A percentile compares a stretch with the other conserved stretches of the same genome.
Evolutionary conservation across 2,329 filamentous ascomycete genomes (phyloP).

Genomic region (Fusarium algeriense): DNA sequence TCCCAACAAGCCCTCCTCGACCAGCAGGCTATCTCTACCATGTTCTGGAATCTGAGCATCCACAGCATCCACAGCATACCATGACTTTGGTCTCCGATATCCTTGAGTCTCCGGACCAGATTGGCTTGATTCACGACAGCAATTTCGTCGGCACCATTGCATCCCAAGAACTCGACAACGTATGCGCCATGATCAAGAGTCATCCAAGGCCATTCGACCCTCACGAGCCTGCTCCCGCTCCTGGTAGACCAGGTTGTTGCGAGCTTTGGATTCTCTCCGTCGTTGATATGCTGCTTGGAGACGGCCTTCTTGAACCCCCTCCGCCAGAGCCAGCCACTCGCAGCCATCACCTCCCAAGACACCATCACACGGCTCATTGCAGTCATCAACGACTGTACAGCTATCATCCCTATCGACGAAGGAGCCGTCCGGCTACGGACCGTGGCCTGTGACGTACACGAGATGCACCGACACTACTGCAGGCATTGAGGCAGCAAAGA

Average conservation of each 20-base stretch:
- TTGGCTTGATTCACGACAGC: conserved; percentile 26
- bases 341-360: conserved; percentile 28
- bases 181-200: conserved; percentile 28
- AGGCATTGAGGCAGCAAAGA: background rate
- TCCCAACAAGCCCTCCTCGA: conserved; percentile 23
- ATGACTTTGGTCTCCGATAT: conserved; percentile 23
- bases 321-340: background rate
- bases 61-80: background rate
- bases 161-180: conserved; percentile 27
- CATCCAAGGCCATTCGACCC: conserved; percentile 6
- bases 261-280: conserved; percentile 27
- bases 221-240: background rate
- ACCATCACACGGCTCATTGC: conserved; percentile 40
- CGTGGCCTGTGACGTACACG: background rate
- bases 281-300: conserved; percentile 20
- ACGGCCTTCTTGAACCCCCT: conserved; percentile 32
- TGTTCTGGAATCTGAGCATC: background rate
- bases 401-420: conserved; percentile 40
- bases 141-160: conserved; percentile 40
- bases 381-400: conserved; percentile 40
- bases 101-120: conserved; percentile 2
- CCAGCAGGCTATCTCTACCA: conserved; percentile 28
- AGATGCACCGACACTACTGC: background rate
- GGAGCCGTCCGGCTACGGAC: conserved; percentile 9
- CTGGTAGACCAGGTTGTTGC: conserved; percentile 5